Conservation (phyloP, 2,329 filamentous ascomycete genomes). For the Zopfia rhizophila region DNA sequence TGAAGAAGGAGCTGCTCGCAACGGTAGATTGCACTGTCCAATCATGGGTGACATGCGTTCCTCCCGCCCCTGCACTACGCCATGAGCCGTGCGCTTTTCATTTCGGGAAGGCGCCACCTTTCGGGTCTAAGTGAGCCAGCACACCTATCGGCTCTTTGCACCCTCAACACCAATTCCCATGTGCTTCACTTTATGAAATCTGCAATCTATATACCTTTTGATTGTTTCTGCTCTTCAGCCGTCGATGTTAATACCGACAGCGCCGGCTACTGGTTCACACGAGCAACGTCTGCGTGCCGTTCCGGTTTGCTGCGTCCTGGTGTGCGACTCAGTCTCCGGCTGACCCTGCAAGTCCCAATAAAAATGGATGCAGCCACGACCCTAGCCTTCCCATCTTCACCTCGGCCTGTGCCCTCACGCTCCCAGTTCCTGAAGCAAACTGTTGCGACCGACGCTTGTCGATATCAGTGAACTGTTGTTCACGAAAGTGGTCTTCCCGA, state of each 20-base stretch:
- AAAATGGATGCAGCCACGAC: constrained; percentile 33
- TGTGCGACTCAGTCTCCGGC: constrained; percentile 7
- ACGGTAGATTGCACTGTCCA: constrained; percentile 1
- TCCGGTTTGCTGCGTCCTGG: constrained; percentile 3
- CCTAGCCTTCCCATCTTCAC: constrained; percentile 10
- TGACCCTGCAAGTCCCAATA: constrained; percentile 27
- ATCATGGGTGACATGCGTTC: constrained; percentile 2
- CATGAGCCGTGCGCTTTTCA: constrained; percentile 21
- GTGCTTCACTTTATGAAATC: constrained; percentile 8
- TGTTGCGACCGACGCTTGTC: constrained; percentile 4
- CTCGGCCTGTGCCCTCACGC: neutral
- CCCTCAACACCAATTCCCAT: constrained; percentile 20
- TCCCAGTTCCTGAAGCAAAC: too few relatives aligned
- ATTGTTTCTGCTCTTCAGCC: constrained; percentile 21
- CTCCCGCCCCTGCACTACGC: constrained; percentile 12
- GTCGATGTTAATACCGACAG: constrained; percentile 8
- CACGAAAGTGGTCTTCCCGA: neutral
- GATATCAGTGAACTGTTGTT: constrained; percentile 16
- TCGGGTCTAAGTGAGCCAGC: constrained; percentile 16
- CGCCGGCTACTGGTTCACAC: constrained; percentile 8
- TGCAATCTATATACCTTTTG: constrained; percentile 19
- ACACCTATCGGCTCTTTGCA: constrained; percentile 24
- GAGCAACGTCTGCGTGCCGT: neutral
- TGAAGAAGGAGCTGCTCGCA: neutral
- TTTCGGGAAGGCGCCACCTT: constrained; percentile 30